Conservation (phyloP, 2,329 filamentous ascomycete species). For the Fusarium mexicanum region DNA sequence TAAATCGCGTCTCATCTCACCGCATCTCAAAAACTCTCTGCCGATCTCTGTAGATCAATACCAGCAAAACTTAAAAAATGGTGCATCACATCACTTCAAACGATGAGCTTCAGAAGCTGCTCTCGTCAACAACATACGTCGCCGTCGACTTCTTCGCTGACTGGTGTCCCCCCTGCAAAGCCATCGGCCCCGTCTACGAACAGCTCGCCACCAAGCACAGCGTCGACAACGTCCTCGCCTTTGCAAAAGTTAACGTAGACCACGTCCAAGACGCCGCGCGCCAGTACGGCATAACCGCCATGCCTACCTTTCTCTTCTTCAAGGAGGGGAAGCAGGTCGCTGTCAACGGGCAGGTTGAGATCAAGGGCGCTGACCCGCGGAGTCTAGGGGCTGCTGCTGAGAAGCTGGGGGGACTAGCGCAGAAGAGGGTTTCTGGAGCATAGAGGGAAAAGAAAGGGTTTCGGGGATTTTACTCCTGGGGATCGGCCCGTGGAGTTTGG, state of each 20-base stretch:
- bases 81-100: constrained; percentile 46
- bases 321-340: constrained; percentile 62
- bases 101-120: constrained; percentile 50
- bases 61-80: neutral
- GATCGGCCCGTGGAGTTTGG: neutral
- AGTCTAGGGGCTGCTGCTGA: constrained; percentile 48
- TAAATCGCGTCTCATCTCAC: neutral
- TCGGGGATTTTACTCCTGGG: neutral
- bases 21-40: neutral
- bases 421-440: constrained; percentile 40
- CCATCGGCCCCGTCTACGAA: constrained; percentile 57
- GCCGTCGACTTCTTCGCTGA: constrained; percentile 61
- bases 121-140: constrained; percentile 53
- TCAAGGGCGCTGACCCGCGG: constrained; percentile 49
- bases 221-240: constrained; percentile 66
- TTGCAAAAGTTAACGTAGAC: constrained; percentile 94
- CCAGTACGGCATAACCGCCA: constrained; percentile 83
- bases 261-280: constrained; percentile 77
- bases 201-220: constrained; percentile 43
- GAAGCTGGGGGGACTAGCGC: constrained; percentile 51
- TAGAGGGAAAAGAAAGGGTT: neutral
- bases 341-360: constrained; percentile 45
- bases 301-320: constrained; percentile 94
- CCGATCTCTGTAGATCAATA: constrained; percentile 17
- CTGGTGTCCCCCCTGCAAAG: constrained; percentile 62